phyloP scores from a whole-genome alignment of 2,329 filamentous ascomycete species.

The Knoxdaviesia capensis region DNA sequence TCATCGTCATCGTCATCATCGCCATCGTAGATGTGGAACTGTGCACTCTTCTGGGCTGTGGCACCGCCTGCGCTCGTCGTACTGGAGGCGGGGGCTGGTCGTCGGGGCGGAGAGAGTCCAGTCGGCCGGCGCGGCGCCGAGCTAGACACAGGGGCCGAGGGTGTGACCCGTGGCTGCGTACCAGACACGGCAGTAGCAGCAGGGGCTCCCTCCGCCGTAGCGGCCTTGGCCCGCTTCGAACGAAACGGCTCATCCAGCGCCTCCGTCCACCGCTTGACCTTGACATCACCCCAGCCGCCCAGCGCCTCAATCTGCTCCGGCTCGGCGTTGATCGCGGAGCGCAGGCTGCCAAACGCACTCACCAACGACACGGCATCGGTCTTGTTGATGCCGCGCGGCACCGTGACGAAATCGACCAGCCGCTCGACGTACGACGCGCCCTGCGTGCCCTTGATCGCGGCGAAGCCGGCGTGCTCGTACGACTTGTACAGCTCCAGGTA shows the following conservation, averaged over 20 bases:
- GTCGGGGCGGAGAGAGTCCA: too few relatives aligned
- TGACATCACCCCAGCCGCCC: conserved; percentile 89
- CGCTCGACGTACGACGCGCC: conserved; percentile 68
- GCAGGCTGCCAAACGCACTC: conserved; percentile 76
- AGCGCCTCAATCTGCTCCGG: conserved; percentile 70
- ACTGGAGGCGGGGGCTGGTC: too few relatives aligned
- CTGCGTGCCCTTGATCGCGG: conserved; percentile 70
- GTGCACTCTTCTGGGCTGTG: too few relatives aligned
- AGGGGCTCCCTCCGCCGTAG: background rate
- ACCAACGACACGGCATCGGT: conserved; percentile 82
- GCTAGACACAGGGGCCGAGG: conserved; percentile 15
- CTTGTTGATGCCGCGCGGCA: conserved; percentile 79
- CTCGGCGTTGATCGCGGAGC: conserved; percentile 69
- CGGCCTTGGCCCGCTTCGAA: conserved; percentile 17
- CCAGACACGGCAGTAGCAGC: background rate
- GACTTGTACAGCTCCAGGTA: conserved; percentile 93
- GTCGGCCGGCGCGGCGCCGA: too few relatives aligned
- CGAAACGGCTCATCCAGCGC: conserved; percentile 75
- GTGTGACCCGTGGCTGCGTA: too few relatives aligned
- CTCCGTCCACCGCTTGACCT: conserved; percentile 69
- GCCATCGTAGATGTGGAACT: too few relatives aligned
- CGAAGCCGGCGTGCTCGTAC: conserved; percentile 66
- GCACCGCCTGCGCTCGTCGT: too few relatives aligned
- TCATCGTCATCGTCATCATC: too few relatives aligned
- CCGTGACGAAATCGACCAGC: conserved; percentile 81